Conservation (phyloP, 495 filamentous ascomycete species). For the Penicillium arizonense region DNA sequence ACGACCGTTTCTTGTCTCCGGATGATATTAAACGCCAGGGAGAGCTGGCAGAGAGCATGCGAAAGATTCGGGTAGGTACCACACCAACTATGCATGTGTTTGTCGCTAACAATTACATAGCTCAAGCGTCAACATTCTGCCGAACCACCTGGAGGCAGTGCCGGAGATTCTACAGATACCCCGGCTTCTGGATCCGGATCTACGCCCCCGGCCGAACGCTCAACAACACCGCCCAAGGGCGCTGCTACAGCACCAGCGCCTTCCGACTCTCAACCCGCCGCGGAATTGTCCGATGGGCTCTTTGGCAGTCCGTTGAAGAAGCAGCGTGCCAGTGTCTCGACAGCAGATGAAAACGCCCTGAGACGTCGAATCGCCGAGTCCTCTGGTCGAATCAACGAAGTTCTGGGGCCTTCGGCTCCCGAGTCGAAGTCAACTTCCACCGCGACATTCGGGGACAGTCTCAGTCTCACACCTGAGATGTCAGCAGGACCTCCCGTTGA, state of each 20-base stretch:
- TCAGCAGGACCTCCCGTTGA: constrained; percentile 17
- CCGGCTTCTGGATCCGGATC: constrained; percentile 38
- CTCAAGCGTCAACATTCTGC: constrained; percentile 93
- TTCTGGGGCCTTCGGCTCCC: constrained; percentile 20
- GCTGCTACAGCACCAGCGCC: constrained; percentile 18
- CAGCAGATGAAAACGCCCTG: constrained; percentile 54
- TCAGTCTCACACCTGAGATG: constrained; percentile 5
- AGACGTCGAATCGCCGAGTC: constrained; percentile 48
- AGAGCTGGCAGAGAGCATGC: constrained; percentile 85
- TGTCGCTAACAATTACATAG: constrained; percentile 43
- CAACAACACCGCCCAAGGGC: constrained; percentile 40
- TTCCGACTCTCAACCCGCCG: constrained; percentile 27
- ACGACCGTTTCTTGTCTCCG: constrained; percentile 56
- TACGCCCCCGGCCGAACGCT: constrained; percentile 35
- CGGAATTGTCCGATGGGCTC: constrained; percentile 42
- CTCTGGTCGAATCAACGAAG: constrained; percentile 36
- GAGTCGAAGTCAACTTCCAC: constrained; percentile 9
- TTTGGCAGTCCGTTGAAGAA: constrained; percentile 84
- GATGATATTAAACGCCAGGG: constrained; percentile 83
- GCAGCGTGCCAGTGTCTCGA: constrained; percentile 69
- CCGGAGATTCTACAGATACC: constrained; percentile 42
- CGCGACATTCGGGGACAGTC: constrained; percentile 14
- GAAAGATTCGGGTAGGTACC: constrained; percentile 81
- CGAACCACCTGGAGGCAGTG: constrained; percentile 61
- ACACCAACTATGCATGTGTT: background rate